phyloP scores from a whole-genome alignment of 768 basidiomycete species.

The Strobilomyces dryophilus region DNA sequence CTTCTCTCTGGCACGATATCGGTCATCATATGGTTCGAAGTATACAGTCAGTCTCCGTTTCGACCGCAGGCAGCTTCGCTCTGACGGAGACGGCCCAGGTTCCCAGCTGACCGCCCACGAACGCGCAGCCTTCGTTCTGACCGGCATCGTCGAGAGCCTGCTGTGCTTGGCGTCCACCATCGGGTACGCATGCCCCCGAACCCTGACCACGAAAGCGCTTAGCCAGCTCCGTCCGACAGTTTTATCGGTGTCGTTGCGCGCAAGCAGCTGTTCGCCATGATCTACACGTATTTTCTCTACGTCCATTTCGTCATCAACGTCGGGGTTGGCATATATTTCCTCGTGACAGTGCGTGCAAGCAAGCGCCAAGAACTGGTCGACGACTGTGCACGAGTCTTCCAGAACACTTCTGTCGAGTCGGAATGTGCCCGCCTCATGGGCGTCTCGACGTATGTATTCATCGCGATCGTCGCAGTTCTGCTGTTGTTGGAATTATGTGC shows the following conservation, averaged over 20 bases:
- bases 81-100: constrained; percentile 26
- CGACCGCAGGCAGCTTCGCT: not conserved
- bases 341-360: constrained; percentile 45
- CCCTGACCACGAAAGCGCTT: not conserved
- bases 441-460: constrained; percentile 43
- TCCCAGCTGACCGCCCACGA: constrained; percentile 27
- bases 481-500: constrained; percentile 55
- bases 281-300: constrained; percentile 55
- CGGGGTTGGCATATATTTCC: constrained; percentile 47
- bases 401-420: constrained; percentile 35
- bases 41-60: constrained; percentile 43
- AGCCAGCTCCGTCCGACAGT: constrained; percentile 30
- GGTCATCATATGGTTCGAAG: constrained; percentile 57
- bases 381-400: constrained; percentile 45
- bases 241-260: constrained; percentile 60
- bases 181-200: constrained; percentile 39
- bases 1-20: constrained; percentile 51
- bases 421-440: constrained; percentile 44
- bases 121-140: constrained; percentile 42
- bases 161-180: constrained; percentile 51
- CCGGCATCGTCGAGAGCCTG: constrained; percentile 50
- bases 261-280: constrained; percentile 56
- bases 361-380: constrained; percentile 38
- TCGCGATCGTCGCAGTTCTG: constrained; percentile 40
- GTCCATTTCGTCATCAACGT: constrained; percentile 54